Base-by-base conservation (phyloP, 2,329 filamentous ascomycete species). In the Colletotrichum eremochloae region DNA sequence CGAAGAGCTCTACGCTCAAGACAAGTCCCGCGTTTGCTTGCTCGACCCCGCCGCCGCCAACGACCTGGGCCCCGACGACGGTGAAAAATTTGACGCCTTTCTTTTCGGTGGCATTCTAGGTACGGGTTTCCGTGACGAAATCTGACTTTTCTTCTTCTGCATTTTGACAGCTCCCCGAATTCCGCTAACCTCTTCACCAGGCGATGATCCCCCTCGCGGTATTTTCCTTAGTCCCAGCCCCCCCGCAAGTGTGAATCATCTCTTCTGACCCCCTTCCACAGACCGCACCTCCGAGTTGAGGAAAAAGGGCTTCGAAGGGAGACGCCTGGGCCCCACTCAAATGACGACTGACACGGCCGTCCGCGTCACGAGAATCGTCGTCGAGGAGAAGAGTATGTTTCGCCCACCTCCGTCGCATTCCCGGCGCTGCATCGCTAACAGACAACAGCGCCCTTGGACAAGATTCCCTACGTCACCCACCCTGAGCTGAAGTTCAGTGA, bases 271-370 rank as follows among this genome's bases (percentile, higher is more conserved):
- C 48, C 78, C 74, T 57, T 31, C 15, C 48, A 9, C 70, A 97
- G 96, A 98, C 83, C 92, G 96, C 74, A 99, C 96, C 5, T 96
- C 94, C n/a, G 96, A 99, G 82, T 85, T 99, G 77, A 91, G 96
- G 64, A 95, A 94, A 82, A 97, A 98, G 81, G 96, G 96, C 3
- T 99, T 97, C 78, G 87, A 92, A 70, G 95, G 96, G 70, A 91
- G 96, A 65, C 89, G 96, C 70, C 86, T 99, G 40, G 96, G 96
- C 0, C 94, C 96, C 9, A 92, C 95, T 77, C 96, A 99, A 83
- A 98, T 99, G 96, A 98, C 96, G 3, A 99, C 96, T 5, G 96
- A 99, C 81, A 99, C 96, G 29, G 96, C 96, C 5, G 96, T 98
- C 63, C 89, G 96, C 76, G 96, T 98, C 56, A 98, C 96, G 42